Conservation (phyloP, 192 early-diverging fungal species). For the Coemansia sp. region DNA sequence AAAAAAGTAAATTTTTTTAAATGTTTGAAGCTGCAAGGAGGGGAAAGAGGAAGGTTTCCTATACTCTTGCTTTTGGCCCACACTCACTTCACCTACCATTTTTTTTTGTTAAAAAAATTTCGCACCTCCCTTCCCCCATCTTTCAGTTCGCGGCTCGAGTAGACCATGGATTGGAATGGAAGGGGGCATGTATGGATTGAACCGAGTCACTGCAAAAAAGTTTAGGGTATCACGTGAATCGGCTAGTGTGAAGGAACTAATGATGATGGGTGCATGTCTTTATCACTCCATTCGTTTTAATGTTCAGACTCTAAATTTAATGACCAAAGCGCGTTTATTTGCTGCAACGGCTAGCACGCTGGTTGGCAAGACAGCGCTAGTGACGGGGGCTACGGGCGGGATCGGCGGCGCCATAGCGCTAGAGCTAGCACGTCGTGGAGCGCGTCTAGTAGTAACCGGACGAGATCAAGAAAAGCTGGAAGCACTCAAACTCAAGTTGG, state of each 20-base stretch:
- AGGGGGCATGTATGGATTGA: neutral
- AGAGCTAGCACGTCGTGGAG: constrained; percentile 65
- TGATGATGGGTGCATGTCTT: neutral
- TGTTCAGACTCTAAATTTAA: neutral
- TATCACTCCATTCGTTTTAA: neutral
- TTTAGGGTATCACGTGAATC: constrained; percentile 45
- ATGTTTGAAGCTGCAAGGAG: constrained; percentile 32
- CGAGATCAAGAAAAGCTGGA: constrained; percentile 50
- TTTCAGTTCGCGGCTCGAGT: constrained; percentile 4
- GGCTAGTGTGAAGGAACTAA: neutral
- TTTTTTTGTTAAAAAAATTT: constrained; percentile 18
- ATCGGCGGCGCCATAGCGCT: constrained; percentile 73
- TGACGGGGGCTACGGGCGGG: constrained; percentile 81
- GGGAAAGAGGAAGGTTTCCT: constrained; percentile 41
- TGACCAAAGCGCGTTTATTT: constrained; percentile 2
- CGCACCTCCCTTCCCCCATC: neutral
- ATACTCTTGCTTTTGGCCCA: neutral
- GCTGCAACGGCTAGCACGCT: constrained; percentile 6
- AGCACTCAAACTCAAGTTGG: constrained; percentile 25
- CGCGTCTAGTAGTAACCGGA: constrained; percentile 62
- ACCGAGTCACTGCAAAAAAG: constrained; percentile 11
- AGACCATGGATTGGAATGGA: neutral
- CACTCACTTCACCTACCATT: neutral
- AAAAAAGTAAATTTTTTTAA: constrained; percentile 21
- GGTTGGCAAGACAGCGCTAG: constrained; percentile 45